Percentiles rank a stretch among this genome's conserved stretches.
Evolutionary conservation across 306 rosid species (phyloP).

Genomic region (Oemleria cerasiformis): DNA sequence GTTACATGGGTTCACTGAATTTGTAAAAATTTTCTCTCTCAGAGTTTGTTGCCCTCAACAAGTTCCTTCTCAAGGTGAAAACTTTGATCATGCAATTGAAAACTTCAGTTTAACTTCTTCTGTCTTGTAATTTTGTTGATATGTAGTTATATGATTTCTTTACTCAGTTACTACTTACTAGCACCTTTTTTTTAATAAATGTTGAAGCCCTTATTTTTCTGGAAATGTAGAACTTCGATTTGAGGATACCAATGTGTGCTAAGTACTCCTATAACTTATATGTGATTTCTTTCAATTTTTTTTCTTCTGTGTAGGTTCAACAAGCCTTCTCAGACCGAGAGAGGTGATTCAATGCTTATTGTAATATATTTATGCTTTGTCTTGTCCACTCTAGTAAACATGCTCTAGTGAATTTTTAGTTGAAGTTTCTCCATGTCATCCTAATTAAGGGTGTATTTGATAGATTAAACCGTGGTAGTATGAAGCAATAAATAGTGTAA

Average conservation of each 20-base stretch:
- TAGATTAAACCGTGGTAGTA: neutral
- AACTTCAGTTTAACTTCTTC: neutral
- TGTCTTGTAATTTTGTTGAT: neutral
- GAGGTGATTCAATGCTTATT: constrained; percentile 43
- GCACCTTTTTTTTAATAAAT: neutral
- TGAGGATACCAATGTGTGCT: neutral
- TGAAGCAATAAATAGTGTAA: neutral
- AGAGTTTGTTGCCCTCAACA: constrained; percentile 88
- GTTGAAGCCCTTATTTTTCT: neutral
- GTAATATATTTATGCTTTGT: neutral
- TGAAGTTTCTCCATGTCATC: neutral
- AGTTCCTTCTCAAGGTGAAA: constrained; percentile 71
- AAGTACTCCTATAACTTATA: neutral
- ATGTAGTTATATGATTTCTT: neutral
- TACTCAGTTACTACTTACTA: neutral
- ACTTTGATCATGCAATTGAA: neutral
- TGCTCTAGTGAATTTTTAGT: constrained; percentile 12
- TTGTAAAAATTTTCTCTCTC: constrained; percentile 18
- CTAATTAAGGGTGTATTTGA: neutral
- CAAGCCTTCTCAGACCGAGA: constrained; percentile 79
- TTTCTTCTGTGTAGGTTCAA: constrained; percentile 58
- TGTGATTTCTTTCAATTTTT: constrained; percentile 7
- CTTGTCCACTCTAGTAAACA: constrained; percentile 5
- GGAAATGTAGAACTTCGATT: neutral
- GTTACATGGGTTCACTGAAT: constrained; percentile 3